Conservation (phyloP, 2,329 filamentous ascomycete species). For the Colletotrichum tamarilloi region DNA sequence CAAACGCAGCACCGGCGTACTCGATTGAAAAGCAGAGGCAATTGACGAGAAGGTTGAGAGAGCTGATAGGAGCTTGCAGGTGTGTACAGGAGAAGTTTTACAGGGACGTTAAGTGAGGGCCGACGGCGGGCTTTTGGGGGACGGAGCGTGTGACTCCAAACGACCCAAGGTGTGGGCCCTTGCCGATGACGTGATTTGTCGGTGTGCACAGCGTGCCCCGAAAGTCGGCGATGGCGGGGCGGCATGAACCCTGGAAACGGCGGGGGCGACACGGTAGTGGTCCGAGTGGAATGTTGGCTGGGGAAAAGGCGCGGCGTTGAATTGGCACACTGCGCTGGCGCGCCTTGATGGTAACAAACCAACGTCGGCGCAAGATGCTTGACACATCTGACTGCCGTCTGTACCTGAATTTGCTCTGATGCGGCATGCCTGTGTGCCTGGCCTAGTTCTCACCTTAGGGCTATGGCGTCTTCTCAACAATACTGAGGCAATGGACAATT, state of each 20-base stretch:
- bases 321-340: neutral
- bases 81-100: constrained; percentile 16
- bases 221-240: constrained; percentile 31
- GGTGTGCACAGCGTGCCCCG: constrained; percentile 19
- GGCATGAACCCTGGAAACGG: constrained; percentile 1
- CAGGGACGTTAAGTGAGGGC: constrained; percentile 2
- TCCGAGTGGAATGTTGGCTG: neutral
- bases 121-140: constrained; percentile 31
- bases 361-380: neutral
- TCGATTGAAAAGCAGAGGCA: constrained; percentile 30
- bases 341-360: neutral
- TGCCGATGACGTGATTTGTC: constrained; percentile 36
- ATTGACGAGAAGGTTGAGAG: neutral
- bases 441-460: neutral
- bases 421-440: no score
- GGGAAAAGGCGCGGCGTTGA: neutral
- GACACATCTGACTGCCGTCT: no score
- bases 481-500: no score
- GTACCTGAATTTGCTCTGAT: no score
- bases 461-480: neutral
- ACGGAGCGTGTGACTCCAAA: constrained; percentile 4
- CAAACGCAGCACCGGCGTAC: constrained; percentile 38
- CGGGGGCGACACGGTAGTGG: constrained; percentile 2
- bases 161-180: constrained; percentile 15
- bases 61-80: neutral